Evolutionary conservation across 345 rosid species (phyloP), one percentile per base, ranked within the genome.

Genomic region (Barbarea vulgaris): DNA sequence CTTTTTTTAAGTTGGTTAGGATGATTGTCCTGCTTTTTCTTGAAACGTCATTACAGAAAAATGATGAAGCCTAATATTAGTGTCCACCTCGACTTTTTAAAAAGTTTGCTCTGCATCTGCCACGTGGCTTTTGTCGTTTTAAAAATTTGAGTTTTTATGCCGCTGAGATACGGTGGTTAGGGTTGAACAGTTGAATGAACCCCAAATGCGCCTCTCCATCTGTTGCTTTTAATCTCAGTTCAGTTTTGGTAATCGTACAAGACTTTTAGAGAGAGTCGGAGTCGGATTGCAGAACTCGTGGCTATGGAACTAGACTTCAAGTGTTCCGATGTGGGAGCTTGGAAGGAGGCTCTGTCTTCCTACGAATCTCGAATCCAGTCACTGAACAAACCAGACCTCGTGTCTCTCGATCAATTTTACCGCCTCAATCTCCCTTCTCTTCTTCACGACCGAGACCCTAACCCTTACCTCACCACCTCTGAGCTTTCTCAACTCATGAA

Each of bases 401-500:
- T 84, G 67, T 79, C 91, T 74, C 89, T 94, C 31, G 97, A 91
- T 69, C 82, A 85, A 30, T 90, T 84, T 68, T 90, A 94, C 91
- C 79, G 91, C 60, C 15, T 79, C 57, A 56, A 85, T 25, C 91
- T 94, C 50, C 96, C 97, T 25, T 67, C 83, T 71, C 82, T 88
- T 55, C 73, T 94, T 71, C 87, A 50, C 60, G 59, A 72, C 33
- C 86, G 98, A 78, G 87, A 85, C 88, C 96, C 97, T 85, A 84
- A 78, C 66, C 96, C 97, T 36, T 74, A 83, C 85, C 67, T 94
- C 77, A 85, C 92, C 81, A 82, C 82, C 30, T 41, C 88, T 25
- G 98, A 94, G 79, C 97, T 94, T 80, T 82, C 91, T 63, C 83
- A 83, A 73, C 91, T 91, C 77, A 86, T 94, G 95, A 84, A 77